Base-by-base conservation (phyloP, 2,329 filamentous ascomycete species). In the Paraconiothyrium sp. region DNA sequence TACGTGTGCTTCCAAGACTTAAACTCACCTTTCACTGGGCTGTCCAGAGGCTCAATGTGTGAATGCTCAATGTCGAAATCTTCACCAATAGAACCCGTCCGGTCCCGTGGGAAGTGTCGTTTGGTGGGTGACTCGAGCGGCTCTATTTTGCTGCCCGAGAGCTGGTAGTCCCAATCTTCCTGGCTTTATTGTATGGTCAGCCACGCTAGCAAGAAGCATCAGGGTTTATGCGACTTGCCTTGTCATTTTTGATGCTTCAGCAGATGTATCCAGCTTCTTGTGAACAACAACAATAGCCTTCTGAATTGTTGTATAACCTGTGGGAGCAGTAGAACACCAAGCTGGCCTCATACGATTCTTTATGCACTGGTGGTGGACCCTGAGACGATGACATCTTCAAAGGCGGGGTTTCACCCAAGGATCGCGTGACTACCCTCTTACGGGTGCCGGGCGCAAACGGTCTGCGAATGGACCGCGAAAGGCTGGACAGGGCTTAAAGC, bases 131-230 rank as follows among this genome's bases (percentile, higher is more conserved):
- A 65, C n/a, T 54, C 41, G 27, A 67, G 64, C 16, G 64, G 64
- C 22, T 62, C 59, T 49, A 67, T 67, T 32, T 67, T 67, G 35
- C 55, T 43, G 37, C 62, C 39, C 20, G 64, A 67, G 16, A 65
- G 30, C 37, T 55, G 57, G 44, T 41, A 55, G 32, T 65, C 59
- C 43, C 50, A 57, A 44, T 62, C 62, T 20, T 20, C 22, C 58
- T 59, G 35, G 48, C 62, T 59, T 20, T 16, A 14, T 11, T 14
- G 1, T 3, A 8, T 48, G 10, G 46, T 48, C 16, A 48, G 24
- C 16, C 24, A 34, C 9, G 27, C 11, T 39, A 14, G 37, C 37
- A 39, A 39, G 37, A 39, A 13, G 47, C 44, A 4, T 57, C 24
- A 30, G 13, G 5, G 20, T 4, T 13, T 9, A 27, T 24, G 14